Evolutionary conservation across 805 yeast genomes (phyloP).

Genomic region (Suhomyces sp.): DNA sequence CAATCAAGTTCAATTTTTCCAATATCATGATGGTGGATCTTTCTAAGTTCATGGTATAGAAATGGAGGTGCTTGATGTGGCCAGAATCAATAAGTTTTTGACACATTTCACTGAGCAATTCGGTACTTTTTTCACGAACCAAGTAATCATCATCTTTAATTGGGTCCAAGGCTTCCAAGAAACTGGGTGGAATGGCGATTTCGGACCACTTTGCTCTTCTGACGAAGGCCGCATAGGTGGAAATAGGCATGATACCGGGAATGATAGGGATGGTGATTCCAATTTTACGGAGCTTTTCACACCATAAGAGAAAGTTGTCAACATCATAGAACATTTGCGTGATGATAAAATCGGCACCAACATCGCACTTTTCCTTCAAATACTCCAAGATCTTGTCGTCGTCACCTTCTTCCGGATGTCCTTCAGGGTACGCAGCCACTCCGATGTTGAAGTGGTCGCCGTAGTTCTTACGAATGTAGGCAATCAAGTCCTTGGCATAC

Average conservation of each 20-base stretch:
- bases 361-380: constrained; percentile 86
- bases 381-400: constrained; percentile 53
- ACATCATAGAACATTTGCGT: constrained; percentile 98
- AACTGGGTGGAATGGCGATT: constrained; percentile 72
- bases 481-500: constrained; percentile 84
- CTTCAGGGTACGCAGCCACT: constrained; percentile 97
- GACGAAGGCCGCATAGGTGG: constrained; percentile 88
- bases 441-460: constrained; percentile 93
- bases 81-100: constrained; percentile 66
- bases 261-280: constrained; percentile 86
- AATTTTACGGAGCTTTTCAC: constrained; percentile 58
- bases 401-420: constrained; percentile 81
- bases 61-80: constrained; percentile 80
- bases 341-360: constrained; percentile 90
- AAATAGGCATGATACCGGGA: constrained; percentile 98
- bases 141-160: constrained; percentile 86
- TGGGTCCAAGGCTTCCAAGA: constrained; percentile 69
- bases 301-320: constrained; percentile 84
- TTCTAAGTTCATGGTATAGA: constrained; percentile 97
- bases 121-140: constrained; percentile 83
- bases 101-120: constrained; percentile 83
- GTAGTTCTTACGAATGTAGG: constrained; percentile 69
- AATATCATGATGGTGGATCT: constrained; percentile 85
- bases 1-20: constrained; percentile 65
- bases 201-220: constrained; percentile 96